Evolutionary conservation across 257 asterid species (phyloP).

Genomic region (Capsicum rhomboideum): DNA sequence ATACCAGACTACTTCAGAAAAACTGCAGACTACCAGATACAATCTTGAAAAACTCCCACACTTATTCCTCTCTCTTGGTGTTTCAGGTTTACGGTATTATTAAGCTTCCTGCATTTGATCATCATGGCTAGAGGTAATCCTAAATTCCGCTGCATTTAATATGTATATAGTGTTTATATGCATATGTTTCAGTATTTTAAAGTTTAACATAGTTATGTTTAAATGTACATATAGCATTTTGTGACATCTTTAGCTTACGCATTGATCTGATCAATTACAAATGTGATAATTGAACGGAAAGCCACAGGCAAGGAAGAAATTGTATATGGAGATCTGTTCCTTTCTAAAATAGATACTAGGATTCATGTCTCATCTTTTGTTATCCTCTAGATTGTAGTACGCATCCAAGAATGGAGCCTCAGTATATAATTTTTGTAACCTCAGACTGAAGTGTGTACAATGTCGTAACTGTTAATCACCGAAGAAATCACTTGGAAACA

Average conservation of each 20-base stretch:
- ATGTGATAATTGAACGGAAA: slow-evolving; percentile 64
- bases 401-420: slow-evolving; percentile 98
- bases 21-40: too few relatives aligned
- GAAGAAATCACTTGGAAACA: slow-evolving; percentile 9
- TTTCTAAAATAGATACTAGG: slow-evolving; percentile 80
- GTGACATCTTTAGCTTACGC: slow-evolving; percentile 37
- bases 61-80: too few relatives aligned
- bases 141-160: too few relatives aligned
- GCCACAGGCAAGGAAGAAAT: slow-evolving; percentile 85
- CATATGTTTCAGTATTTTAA: too few relatives aligned
- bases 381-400: slow-evolving; percentile 69
- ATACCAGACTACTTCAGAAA: too few relatives aligned
- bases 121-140: too few relatives aligned
- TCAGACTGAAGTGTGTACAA: slow-evolving; percentile 75
- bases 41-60: too few relatives aligned
- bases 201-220: too few relatives aligned
- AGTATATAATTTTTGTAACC: slow-evolving; percentile 68
- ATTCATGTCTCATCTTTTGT: slow-evolving; percentile 88
- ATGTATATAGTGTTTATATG: too few relatives aligned
- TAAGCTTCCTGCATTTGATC: too few relatives aligned
- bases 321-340: slow-evolving; percentile 87
- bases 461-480: slow-evolving; percentile 50
- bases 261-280: slow-evolving; percentile 84
- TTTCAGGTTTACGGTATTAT: too few relatives aligned
- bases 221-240: neutral